Conservation (phyloP, 768 basidiomycete species). For the Fomitopsis pulvina region DNA sequence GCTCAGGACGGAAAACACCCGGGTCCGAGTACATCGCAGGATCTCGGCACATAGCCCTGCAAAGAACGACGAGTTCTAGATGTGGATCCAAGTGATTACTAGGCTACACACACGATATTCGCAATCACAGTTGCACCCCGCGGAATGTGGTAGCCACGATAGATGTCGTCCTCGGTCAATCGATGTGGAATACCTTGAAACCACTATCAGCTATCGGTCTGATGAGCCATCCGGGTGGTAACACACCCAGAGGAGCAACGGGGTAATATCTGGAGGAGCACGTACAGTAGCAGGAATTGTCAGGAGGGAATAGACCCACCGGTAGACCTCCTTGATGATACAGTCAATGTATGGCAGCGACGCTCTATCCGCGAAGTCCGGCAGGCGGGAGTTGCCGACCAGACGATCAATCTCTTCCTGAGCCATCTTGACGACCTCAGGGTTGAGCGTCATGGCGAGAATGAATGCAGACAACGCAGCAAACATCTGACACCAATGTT, state of each 20-base stretch:
- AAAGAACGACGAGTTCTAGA: not conserved
- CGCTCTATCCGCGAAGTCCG: conserved; percentile 31
- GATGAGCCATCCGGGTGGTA: too few relatives aligned
- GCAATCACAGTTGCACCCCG: conserved; percentile 18
- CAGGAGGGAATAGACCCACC: too few relatives aligned
- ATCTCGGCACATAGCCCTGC: conserved; percentile 8
- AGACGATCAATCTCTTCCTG: conserved; percentile 39
- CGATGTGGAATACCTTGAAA: conserved; percentile 18
- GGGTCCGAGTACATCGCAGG: conserved; percentile 8
- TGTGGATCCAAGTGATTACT: not conserved
- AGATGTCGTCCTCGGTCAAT: conserved; percentile 17
- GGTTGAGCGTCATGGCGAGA: conserved; percentile 33
- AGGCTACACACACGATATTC: conserved; percentile 14
- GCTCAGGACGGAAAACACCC: conserved; percentile 10
- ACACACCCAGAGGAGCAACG: not conserved
- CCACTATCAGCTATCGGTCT: too few relatives aligned
- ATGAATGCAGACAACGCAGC: conserved; percentile 33
- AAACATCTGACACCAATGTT: conserved; percentile 25
- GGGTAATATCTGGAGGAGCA: conserved; percentile 11
- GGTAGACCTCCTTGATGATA: conserved; percentile 29
- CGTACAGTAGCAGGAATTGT: not conserved
- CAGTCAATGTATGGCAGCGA: conserved; percentile 36
- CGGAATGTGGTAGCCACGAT: conserved; percentile 23
- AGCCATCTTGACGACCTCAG: conserved; percentile 31
- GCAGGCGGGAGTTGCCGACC: conserved; percentile 34